Percentiles rank a stretch among this genome's conserved stretches.
Evolutionary conservation across 257 asterid genomes (phyloP).

Genomic region (Cinchona pubescens): DNA sequence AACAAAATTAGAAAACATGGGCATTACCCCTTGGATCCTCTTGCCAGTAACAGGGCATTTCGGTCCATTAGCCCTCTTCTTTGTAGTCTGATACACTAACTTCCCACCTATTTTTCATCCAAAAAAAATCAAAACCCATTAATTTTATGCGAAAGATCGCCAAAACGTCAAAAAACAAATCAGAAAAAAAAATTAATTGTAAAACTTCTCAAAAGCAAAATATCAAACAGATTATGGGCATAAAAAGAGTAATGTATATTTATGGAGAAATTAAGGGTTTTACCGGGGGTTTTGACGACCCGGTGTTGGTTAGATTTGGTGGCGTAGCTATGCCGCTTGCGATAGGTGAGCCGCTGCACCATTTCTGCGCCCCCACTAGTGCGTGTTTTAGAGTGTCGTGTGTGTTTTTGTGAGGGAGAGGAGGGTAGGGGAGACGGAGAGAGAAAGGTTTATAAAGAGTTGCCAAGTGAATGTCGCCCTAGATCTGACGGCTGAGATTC

Average conservation of each 20-base stretch:
- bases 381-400: neutral
- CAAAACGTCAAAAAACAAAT: slow-evolving; percentile 1
- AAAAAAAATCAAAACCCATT: neutral
- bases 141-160: neutral
- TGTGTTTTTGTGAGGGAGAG: neutral
- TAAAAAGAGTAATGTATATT: neutral
- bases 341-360: slow-evolving; percentile 77
- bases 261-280: neutral
- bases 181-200: neutral
- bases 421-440: slow-evolving; percentile 5
- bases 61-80: slow-evolving; percentile 81
- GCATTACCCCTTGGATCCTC: slow-evolving; percentile 80
- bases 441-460: slow-evolving; percentile 12
- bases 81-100: slow-evolving; percentile 67
- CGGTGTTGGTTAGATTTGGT: slow-evolving; percentile 83
- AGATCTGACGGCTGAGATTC: slow-evolving; percentile 36
- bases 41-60: slow-evolving; percentile 83
- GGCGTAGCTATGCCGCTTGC: slow-evolving; percentile 81
- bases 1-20: neutral
- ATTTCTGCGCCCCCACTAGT: slow-evolving; percentile 30
- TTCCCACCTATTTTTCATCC: slow-evolving; percentile 52
- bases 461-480: slow-evolving; percentile 24
- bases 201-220: neutral
- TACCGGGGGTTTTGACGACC: slow-evolving; percentile 84
- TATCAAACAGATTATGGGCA: neutral